Base-by-base conservation (phyloP, 1,139 yeast species). In the Spathaspora sp. region DNA sequence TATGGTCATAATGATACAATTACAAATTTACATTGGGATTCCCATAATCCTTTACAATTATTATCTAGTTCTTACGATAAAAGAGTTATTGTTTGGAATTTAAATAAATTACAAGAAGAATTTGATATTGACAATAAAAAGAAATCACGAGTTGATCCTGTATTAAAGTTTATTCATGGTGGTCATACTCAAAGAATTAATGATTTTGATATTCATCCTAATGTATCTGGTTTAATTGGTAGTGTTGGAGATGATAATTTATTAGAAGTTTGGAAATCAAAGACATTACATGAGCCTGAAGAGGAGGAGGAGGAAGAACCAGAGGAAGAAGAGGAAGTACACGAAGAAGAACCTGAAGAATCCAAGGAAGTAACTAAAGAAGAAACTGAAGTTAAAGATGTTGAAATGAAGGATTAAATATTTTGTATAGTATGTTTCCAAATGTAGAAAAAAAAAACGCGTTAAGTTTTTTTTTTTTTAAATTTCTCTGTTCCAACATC, bases 111-210 rank as follows among this genome's bases (percentile, higher is more conserved):
- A 45, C 71, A 68, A 34, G 80, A 77, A 44, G 83, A 79, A 15
- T 74, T 63, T 47, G 65, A 58, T 6, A 44, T 44, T 7, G 33
- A 33, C n/a, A 42, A 37, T 18, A 43, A 42, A 20, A 42, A 42
- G 15, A 43, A 26, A 24, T 29, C 16, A 44, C 70, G 65, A 44
- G 70, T 70, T 25, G 89, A 83, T 58, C 88, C 88, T n/a, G 76
- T 85, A 55, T 69, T 83, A 52, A 67, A 58, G 34, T 80, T 78
- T 61, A 72, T 80, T 49, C 84, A 81, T 61, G 84, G 82, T 13
- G 85, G 85, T 15, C 84, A 80, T 60, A 77, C 82, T 7, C 74
- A 73, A 45, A 67, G 80, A 52, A 67, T 80, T 41, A 73, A 77
- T 54, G 82, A 75, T 48, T 65, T 76, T 25, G 80, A 71, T 46